Percentiles rank a stretch among this genome's conserved stretches.
Evolutionary conservation across 306 rosid species (phyloP).

Genomic region (Herpetospermum pedunculosum): DNA sequence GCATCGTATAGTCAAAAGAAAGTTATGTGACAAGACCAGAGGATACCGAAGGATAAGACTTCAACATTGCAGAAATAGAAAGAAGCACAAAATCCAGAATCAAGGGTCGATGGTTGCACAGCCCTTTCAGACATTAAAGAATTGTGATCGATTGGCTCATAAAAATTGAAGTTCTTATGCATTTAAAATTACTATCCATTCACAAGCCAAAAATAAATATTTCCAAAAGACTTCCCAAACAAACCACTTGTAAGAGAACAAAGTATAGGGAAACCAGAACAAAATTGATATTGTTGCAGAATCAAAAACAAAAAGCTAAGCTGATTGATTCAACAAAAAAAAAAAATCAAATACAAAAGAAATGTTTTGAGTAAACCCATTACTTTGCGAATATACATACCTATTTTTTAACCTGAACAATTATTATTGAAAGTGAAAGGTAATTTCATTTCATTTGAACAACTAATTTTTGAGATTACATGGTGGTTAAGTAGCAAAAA

Average conservation of each 20-base stretch:
- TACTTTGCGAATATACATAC: too few relatives aligned
- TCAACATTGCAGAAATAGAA: conserved; percentile 62
- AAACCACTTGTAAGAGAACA: not conserved
- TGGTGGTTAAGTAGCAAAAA: too few relatives aligned
- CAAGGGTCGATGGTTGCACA: conserved; percentile 83
- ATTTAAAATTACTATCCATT: not conserved
- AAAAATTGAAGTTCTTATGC: not conserved
- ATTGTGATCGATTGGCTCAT: not conserved
- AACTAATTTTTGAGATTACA: too few relatives aligned
- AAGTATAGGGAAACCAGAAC: not conserved
- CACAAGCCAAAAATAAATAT: not conserved
- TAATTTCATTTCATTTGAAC: too few relatives aligned
- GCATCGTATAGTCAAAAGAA: not conserved
- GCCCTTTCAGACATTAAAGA: too few relatives aligned
- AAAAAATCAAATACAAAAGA: too few relatives aligned
- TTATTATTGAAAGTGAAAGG: too few relatives aligned
- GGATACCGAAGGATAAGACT: conserved; percentile 77
- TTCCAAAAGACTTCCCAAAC: not conserved
- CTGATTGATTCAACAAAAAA: too few relatives aligned
- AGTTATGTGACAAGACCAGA: conserved; percentile 4
- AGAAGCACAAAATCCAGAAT: conserved; percentile 72
- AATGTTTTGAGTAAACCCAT: too few relatives aligned
- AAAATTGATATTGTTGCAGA: too few relatives aligned
- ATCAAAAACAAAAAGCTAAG: too few relatives aligned
- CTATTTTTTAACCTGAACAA: too few relatives aligned